Evolutionary conservation across 2,329 filamentous ascomycete species (phyloP).

Genomic region (Trichoderma lentiforme): DNA sequence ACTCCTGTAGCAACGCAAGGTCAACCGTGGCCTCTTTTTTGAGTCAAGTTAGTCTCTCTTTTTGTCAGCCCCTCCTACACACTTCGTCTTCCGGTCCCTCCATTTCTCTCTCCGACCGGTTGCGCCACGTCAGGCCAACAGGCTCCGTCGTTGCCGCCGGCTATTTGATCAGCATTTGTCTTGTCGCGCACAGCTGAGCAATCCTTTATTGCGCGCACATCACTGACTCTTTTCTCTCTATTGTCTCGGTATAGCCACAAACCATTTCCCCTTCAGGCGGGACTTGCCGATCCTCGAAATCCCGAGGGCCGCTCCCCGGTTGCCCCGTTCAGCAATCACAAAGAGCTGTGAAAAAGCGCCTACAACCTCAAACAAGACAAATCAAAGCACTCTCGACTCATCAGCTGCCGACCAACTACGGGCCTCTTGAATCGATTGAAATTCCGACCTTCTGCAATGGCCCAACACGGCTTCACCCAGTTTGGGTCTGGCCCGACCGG

Average conservation of each 20-base stretch:
- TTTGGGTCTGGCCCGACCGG: constrained; percentile 53
- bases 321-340: not conserved
- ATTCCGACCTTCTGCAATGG: constrained; percentile 39
- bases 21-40: constrained; percentile 12
- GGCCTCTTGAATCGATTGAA: not conserved
- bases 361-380: not conserved
- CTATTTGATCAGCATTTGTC: constrained; percentile 6
- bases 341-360: not conserved
- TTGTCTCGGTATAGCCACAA: not conserved
- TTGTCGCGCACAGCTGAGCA: constrained; percentile 11
- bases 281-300: not conserved
- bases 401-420: not conserved
- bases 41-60: constrained; percentile 13
- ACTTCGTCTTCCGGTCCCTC: not conserved
- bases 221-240: not conserved
- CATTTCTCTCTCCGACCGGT: constrained; percentile 1
- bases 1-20: not conserved
- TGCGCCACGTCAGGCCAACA: constrained; percentile 18
- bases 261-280: not conserved
- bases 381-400: not conserved
- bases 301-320: constrained; percentile 4
- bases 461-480: constrained; percentile 55
- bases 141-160: constrained; percentile 15
- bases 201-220: not conserved
- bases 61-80: constrained; percentile 14